A percentile compares a stretch with the other conserved stretches of the same genome.
phyloP scores from a whole-genome alignment of 2,329 filamentous ascomycete genomes.

The Paraphaeosphaeria minitans region DNA sequence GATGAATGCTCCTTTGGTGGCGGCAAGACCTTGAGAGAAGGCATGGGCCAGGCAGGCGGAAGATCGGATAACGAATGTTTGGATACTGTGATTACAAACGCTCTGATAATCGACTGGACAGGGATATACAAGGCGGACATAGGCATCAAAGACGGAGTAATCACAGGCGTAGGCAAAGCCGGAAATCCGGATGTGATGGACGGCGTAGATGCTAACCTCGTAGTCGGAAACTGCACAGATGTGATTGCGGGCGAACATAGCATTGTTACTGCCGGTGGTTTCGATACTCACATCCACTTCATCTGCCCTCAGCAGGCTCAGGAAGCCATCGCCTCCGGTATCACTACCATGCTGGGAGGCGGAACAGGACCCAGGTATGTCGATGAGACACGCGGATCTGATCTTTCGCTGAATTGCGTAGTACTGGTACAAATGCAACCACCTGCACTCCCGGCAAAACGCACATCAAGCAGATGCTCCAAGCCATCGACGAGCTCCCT shows the following conservation, averaged over 20 bases:
- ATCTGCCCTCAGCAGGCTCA: constrained; percentile 92
- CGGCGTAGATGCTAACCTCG: constrained; percentile 75
- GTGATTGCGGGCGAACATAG: constrained; percentile 88
- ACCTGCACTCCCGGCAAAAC: constrained; percentile 88
- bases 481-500: constrained; percentile 80
- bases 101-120: constrained; percentile 85
- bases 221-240: constrained; percentile 88
- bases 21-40: constrained; percentile 90
- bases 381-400: not conserved
- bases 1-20: constrained; percentile 96
- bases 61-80: constrained; percentile 72
- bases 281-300: constrained; percentile 91
- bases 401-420: constrained; percentile 43
- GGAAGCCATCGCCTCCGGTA: constrained; percentile 81
- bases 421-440: constrained; percentile 86
- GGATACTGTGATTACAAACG: constrained; percentile 88
- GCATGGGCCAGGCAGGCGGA: constrained; percentile 91
- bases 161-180: constrained; percentile 89
- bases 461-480: constrained; percentile 87
- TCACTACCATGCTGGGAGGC: constrained; percentile 89
- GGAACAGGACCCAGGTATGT: constrained; percentile 84
- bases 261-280: constrained; percentile 87
- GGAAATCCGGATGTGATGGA: constrained; percentile 98
- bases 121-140: constrained; percentile 98
- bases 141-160: constrained; percentile 84